Evolutionary conservation across 306 rosid species (phyloP), one percentile per base, ranked within the genome.

Genomic region (Lotus japonicus): DNA sequence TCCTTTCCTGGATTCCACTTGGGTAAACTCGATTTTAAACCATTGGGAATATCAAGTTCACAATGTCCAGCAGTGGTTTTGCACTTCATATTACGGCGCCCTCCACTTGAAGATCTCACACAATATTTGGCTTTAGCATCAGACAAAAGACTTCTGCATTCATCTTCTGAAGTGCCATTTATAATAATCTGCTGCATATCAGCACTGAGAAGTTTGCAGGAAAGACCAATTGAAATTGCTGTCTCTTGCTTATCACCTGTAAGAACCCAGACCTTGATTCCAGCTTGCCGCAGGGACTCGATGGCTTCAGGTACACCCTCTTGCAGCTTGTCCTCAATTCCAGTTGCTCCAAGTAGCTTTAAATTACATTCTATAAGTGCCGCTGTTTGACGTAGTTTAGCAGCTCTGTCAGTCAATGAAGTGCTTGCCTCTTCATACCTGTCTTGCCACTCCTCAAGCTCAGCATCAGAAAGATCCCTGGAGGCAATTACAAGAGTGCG

Each of bases 231-330:
- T 12, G 99, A 95, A 71, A 95, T 90, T 12, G 99, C 99, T 0
- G 99, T 95, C 89, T 95, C 99, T 72, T 95, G 99, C 85, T 95
- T 95, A 82, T 95, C 99, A 62, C 99, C 99, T 5, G 99, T 95
- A 82, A 95, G 87, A 81, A 95, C 89, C 99, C 99, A 95, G 78
- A 95, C 91, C 87, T 95, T 95, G 63, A 90, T 95, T 78, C 99
- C 99, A 38, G 99, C 97, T 83, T 89, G 94, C 72, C 97, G 80
- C 58, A 95, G 85, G 71, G 88, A 84, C 70, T 95, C 97, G 38
- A 95, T 88, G 59, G 96, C 87, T 79, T 90, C 92, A 43, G 99
- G 99, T 54, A 95, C 99, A 77, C 99, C 99, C 70, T 85, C 90
- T 76, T 95, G 99, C 44, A 95, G 89, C 78, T 90, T 95, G 83